A percentile compares a stretch with the other conserved stretches of the same genome.
Conservation (phyloP, 75 land plant genomes). For the Adiantum capillusveneris region DNA sequence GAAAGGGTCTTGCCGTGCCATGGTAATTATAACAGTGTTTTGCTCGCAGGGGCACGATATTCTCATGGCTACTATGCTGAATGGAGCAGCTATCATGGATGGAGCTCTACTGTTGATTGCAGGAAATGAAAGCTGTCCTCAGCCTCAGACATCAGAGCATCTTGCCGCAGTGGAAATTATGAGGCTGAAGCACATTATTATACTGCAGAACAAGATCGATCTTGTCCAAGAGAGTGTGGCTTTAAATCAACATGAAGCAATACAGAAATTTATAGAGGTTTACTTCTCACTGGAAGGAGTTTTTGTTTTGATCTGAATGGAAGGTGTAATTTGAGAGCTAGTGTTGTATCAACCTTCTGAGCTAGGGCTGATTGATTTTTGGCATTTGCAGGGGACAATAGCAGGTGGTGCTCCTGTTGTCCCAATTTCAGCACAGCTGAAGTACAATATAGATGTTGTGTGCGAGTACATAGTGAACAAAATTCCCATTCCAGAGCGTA, state of each 20-base stretch:
- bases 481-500: conserved; percentile 91
- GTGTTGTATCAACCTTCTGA: too few species aligned
- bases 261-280: conserved; percentile 88
- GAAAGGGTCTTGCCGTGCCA: too few species aligned
- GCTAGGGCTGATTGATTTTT: too few species aligned
- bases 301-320: too few species aligned
- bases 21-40: not conserved
- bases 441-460: conserved; percentile 94
- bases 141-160: conserved; percentile 97
- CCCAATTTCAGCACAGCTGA: conserved; percentile 96
- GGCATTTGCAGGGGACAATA: conserved; percentile 60
- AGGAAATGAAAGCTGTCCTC: conserved; percentile 95
- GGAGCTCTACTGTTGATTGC: conserved; percentile 95
- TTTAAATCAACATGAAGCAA: conserved; percentile 76
- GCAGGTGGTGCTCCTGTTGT: conserved; percentile 98
- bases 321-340: too few species aligned
- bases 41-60: conserved; percentile 87
- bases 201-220: conserved; percentile 92
- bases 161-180: conserved; percentile 97
- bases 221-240: conserved; percentile 95
- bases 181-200: conserved; percentile 89
- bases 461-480: conserved; percentile 88
- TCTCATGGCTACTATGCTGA: conserved; percentile 99
- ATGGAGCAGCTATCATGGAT: conserved; percentile 99
- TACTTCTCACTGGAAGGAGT: too few species aligned